These are phyloP conservation scores for Crithidia mellificae DNA, from an alignment of 208 protist species.

Conservation along the genomic window DNA sequence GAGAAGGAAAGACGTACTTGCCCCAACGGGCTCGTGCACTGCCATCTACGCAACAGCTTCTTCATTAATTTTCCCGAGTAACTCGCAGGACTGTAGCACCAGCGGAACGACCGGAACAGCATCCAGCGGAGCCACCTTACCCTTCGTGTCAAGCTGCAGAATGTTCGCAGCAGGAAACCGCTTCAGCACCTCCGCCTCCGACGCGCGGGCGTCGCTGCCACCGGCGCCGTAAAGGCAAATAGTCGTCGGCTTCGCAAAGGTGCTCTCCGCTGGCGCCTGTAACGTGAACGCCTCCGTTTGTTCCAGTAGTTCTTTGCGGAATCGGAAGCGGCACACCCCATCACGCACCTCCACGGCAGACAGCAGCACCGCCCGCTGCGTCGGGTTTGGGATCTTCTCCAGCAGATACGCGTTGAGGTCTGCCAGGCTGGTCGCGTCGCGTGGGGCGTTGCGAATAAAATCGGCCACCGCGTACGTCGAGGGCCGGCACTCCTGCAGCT, in stretches of 20 bases:
- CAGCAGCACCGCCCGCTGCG: slow-evolving; percentile 63
- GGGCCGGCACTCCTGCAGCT: slow-evolving; percentile 52
- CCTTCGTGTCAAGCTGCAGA: slow-evolving; percentile 34
- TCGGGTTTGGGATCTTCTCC: slow-evolving; percentile 37
- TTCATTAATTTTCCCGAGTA: slow-evolving; percentile 52
- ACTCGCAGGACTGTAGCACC: slow-evolving; percentile 46
- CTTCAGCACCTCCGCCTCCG: slow-evolving; percentile 29
- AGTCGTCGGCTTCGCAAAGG: slow-evolving; percentile 47
- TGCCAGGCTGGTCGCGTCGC: slow-evolving; percentile 21
- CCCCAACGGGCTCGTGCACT: too few relatives aligned
- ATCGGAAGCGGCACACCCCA: slow-evolving; percentile 39
- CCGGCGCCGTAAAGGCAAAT: slow-evolving; percentile 39
- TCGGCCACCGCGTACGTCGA: slow-evolving; percentile 29
- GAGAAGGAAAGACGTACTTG: too few relatives aligned
- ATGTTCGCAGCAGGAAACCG: slow-evolving; percentile 44
- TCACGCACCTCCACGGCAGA: slow-evolving; percentile 42
- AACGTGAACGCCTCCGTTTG: slow-evolving; percentile 27
- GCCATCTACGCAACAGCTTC: slow-evolving; percentile 3
- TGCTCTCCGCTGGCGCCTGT: slow-evolving; percentile 7
- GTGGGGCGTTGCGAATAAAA: slow-evolving; percentile 32
- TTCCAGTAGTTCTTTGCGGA: slow-evolving; percentile 42
- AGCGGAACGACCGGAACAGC: slow-evolving; percentile 24
- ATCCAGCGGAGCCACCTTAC: slow-evolving; percentile 21
- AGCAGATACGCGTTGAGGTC: slow-evolving; percentile 54
- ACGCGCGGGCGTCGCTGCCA: slow-evolving; percentile 20